Base-by-base conservation (phyloP, 306 rosid genomes). In the Castanea crenata region DNA sequence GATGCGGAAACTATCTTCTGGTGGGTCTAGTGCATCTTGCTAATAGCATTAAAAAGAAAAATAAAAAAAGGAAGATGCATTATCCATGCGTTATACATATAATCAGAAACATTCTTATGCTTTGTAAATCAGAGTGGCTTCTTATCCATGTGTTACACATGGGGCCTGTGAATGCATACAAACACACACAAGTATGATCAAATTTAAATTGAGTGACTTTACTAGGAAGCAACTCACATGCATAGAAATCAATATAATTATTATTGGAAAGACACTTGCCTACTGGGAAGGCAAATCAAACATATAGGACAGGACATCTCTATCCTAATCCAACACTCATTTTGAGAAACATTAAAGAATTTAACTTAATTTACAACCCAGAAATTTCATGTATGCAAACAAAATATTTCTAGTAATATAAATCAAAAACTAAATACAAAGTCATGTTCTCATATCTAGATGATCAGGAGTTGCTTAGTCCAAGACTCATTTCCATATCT, bases 1-100 rank as follows among this genome's bases (percentile, higher is more conserved):
- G 34, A 93, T 93, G 77, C 97, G 99, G 76, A 93, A 96, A 85
- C 91, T 91, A 87, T 96, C 99, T 88, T 96, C 99, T 44, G 99
- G 97, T 69, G 99, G 97, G 86, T 93, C 99, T 69, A 96, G 85
- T 51, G 70, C 77, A 78, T 96, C 97, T 89, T 93, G 97, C 99
- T 96, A 90, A 69, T 72, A 79, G 76, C 81, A 85, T 56, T 25
- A 84, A 86, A 79, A 23, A 85, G 38, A 9, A 68, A 68, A 34
- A 8, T 11, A 41, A 41, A 41, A 41, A 41, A 8, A 41, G 1
- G 11, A 41, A 27, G 6, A 35, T n/a, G 3, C 2, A 6, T 67
- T 35, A 67, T 34, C 23, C 46, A 65, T 65, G 51, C 34, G 27
- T 35, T 16, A 35, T 49, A 35, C 20, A 35, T 3, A 6, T 35